Conservation (phyloP, 2,329 filamentous ascomycete genomes). For the Aspergillus spinulosporus region DNA sequence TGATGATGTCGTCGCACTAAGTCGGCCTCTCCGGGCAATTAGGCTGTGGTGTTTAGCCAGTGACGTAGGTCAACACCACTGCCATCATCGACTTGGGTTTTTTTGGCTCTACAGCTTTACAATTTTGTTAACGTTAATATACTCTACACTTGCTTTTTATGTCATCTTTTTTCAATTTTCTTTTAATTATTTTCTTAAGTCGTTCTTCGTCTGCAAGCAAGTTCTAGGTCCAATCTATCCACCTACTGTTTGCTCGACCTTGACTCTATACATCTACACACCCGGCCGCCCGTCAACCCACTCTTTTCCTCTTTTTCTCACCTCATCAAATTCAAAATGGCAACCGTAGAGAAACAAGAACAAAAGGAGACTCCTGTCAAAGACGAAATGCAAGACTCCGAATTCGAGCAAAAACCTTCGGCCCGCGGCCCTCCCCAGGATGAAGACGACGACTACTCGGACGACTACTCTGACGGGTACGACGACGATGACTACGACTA, state of each 20-base stretch:
- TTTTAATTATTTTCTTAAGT: not conserved
- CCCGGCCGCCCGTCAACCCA: not conserved
- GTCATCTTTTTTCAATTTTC: slow-evolving; percentile 1
- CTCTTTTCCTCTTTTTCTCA: not conserved
- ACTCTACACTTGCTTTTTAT: slow-evolving; percentile 4
- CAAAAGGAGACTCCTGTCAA: slow-evolving; percentile 31
- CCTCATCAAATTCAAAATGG: slow-evolving; percentile 23
- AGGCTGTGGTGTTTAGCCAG: not conserved
- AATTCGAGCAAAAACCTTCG: not conserved
- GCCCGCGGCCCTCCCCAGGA: not conserved
- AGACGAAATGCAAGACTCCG: slow-evolving; percentile 24
- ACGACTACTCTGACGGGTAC: slow-evolving; percentile 29
- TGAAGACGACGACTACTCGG: slow-evolving; percentile 32
- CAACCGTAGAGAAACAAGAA: slow-evolving; percentile 29
- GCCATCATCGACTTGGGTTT: not conserved
- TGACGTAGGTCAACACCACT: slow-evolving; percentile 9
- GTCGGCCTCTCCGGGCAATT: not conserved
- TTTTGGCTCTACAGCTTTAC: not conserved
- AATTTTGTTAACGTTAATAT: slow-evolving; percentile 12
- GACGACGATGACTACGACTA: slow-evolving; percentile 32
- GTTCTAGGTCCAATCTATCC: not conserved
- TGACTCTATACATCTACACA: not conserved
- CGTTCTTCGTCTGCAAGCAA: not conserved
- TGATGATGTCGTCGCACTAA: not conserved
- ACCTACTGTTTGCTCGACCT: not conserved